Base-by-base conservation (phyloP, 495 filamentous ascomycete genomes). In the Neurospora sp. region DNA sequence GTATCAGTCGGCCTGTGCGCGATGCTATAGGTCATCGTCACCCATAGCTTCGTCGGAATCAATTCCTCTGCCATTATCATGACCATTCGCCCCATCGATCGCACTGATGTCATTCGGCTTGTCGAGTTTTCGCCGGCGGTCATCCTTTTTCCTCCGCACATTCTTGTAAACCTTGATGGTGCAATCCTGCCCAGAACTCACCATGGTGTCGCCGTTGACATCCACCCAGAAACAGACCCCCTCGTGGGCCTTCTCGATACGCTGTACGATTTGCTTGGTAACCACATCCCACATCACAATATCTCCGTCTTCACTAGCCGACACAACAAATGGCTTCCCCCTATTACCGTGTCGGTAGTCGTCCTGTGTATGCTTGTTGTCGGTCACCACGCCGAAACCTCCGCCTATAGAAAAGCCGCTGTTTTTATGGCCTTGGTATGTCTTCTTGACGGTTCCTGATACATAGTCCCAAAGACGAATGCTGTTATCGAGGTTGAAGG, bases 381-480 rank as follows among this genome's bases (percentile, higher is more conserved):
- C 83, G 39, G 86, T 80, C 73, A 94, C 89, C 18, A 86, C 79
- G 38, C 93, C 94, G 82, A 97, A 98, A 35, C 89, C 88, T 6
- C 94, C 93, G 35, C 87, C 87, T 37, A 98, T 84, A 73, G 93
- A 94, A 83, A 90, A 97, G 70, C 91, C 92, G 75, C 87, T 85
- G 80, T 98, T 98, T 70, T 85, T 82, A 80, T 98, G 96, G 8
- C 96, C 96, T 81, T 97, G 93, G 85, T 98, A 99, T 31, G 96
- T 99, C 86, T 98, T 99, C 73, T 97, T 90, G 76, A 93, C 93
- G 7, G 82, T 78, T 3, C 94, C 94, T 37, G 93, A 89, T 3
- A 96, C 91, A 76, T 98, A 99, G 81, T 97, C 91, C 96, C 96
- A 99, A 70, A 99, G 84, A 16, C 96, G 89, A 10, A 99, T 87